These are phyloP conservation scores for Leishmania martiniquensis DNA, from an alignment of 208 protist species.

Conservation along the genomic window DNA sequence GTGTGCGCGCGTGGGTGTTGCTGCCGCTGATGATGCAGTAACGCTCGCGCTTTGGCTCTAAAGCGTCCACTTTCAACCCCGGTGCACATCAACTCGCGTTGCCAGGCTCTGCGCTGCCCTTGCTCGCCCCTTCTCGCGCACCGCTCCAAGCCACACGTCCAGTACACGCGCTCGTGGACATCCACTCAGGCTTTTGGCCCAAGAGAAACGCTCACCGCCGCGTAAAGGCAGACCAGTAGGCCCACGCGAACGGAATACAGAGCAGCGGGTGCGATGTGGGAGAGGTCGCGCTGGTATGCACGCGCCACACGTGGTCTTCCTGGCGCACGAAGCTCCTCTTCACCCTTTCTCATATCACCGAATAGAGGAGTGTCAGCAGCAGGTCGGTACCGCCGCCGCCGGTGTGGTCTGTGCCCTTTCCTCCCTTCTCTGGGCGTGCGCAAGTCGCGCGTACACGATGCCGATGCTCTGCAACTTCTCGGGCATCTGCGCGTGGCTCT, in stretches of 20 bases:
- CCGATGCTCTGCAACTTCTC: not conserved
- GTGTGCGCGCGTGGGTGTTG: constrained; percentile 1
- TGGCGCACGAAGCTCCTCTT: not conserved
- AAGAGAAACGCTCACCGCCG: not conserved
- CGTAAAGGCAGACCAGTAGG: not conserved
- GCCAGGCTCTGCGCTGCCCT: not conserved
- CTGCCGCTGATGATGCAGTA: not conserved
- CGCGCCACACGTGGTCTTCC: not conserved
- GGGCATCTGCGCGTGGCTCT: too few species aligned
- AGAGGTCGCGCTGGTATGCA: not conserved
- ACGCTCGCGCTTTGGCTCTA: not conserved
- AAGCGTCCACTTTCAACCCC: not conserved
- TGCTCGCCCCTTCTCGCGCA: not conserved
- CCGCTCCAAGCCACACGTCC: not conserved
- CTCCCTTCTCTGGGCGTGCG: not conserved
- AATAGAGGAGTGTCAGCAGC: not conserved
- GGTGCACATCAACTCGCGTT: not conserved
- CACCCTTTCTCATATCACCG: not conserved
- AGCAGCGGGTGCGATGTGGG: not conserved
- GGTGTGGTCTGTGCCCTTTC: not conserved
- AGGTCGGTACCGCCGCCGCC: not conserved
- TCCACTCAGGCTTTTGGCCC: not conserved
- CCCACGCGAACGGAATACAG: not conserved
- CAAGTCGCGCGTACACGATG: not conserved
- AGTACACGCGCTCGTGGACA: too few species aligned